Evolutionary conservation across 768 basidiomycete genomes (phyloP).

Genomic region (Panellus pusillus): DNA sequence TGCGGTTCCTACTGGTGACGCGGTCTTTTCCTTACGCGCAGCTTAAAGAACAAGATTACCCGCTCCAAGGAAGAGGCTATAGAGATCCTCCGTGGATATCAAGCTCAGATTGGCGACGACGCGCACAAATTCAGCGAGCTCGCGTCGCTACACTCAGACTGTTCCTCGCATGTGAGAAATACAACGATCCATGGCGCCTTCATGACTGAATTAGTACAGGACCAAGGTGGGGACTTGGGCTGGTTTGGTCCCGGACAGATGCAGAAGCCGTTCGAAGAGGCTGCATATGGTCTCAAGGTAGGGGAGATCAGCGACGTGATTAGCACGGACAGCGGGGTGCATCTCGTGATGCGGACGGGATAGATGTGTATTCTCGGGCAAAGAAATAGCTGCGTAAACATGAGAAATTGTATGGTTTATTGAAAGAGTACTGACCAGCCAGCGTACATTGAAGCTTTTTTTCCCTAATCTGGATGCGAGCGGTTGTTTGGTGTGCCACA

Average conservation of each 20-base stretch:
- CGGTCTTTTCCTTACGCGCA: slow-evolving; percentile 9
- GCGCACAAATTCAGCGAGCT: slow-evolving; percentile 71
- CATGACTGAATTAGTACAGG: background rate
- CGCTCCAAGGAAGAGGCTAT: slow-evolving; percentile 89
- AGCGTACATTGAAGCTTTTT: no score
- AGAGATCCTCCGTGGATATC: slow-evolving; percentile 65
- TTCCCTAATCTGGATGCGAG: no score
- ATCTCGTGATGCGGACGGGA: slow-evolving; percentile 86
- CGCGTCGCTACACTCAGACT: slow-evolving; percentile 81
- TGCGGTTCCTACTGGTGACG: slow-evolving; percentile 6
- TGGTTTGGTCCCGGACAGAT: slow-evolving; percentile 84
- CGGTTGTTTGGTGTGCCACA: no score
- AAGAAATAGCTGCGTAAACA: background rate
- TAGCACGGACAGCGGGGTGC: slow-evolving; percentile 92
- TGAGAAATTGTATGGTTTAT: background rate
- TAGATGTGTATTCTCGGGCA: slow-evolving; percentile 30
- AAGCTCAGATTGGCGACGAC: slow-evolving; percentile 58
- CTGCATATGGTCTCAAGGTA: slow-evolving; percentile 67
- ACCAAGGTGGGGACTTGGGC: slow-evolving; percentile 84
- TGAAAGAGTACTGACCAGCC: no score
- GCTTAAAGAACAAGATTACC: slow-evolving; percentile 69
- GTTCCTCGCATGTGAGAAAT: slow-evolving; percentile 63
- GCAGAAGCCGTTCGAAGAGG: slow-evolving; percentile 98
- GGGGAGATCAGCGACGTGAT: slow-evolving; percentile 82
- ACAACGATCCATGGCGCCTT: no score